These are phyloP conservation scores for Nemophila menziesii DNA, from an alignment of 257 asterid genomes.

Conservation along the genomic window DNA sequence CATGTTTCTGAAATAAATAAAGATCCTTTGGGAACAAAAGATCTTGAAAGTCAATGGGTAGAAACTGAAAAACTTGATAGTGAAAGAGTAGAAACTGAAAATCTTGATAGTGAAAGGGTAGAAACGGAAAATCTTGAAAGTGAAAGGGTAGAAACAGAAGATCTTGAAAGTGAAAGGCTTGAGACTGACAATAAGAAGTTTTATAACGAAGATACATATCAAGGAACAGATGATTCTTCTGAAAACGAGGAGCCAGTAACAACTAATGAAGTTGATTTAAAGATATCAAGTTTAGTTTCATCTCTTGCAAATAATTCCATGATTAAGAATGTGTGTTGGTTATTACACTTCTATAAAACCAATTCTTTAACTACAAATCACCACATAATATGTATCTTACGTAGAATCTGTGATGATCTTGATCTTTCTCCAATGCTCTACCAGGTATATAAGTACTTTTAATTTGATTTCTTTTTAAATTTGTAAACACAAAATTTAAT, in stretches of 20 bases:
- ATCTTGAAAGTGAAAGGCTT: constrained; percentile 21
- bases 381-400: constrained; percentile 49
- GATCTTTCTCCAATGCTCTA: constrained; percentile 90
- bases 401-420: constrained; percentile 73
- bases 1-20: constrained; percentile 20
- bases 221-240: constrained; percentile 53
- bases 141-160: constrained; percentile 14
- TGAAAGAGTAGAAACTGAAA: constrained; percentile 27
- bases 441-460: constrained; percentile 57
- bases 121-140: constrained; percentile 19
- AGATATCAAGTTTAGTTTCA: constrained; percentile 59
- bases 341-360: constrained; percentile 71
- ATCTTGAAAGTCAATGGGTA: no score
- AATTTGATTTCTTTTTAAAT: not conserved
- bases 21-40: no score
- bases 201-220: constrained; percentile 22
- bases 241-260: constrained; percentile 52
- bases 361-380: constrained; percentile 69
- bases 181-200: constrained; percentile 30
- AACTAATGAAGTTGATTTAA: constrained; percentile 71
- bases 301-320: constrained; percentile 60
- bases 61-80: constrained; percentile 19
- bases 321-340: constrained; percentile 74
- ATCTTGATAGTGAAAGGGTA: no score
- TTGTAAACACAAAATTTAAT: constrained; percentile 4